phyloP scores from a whole-genome alignment of 108 stramenopile species.

The Skeletonema grethae region DNA sequence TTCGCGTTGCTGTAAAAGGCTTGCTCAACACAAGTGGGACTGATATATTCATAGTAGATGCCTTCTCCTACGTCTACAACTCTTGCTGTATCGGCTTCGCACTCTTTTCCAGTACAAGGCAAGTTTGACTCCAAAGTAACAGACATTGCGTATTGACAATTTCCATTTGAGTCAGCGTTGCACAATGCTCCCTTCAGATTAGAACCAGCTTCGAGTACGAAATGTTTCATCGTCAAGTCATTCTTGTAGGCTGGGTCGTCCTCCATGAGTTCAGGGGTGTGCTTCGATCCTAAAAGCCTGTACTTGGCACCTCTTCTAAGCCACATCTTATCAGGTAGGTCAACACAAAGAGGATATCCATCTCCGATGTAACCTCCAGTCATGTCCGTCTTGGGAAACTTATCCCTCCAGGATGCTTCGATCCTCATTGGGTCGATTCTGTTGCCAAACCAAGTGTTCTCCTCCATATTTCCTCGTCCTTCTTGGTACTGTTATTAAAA shows the following conservation, averaged over 20 bases:
- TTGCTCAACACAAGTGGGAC: slow-evolving; percentile 54
- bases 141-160: slow-evolving; percentile 10
- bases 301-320: slow-evolving; percentile 62
- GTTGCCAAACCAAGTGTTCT: slow-evolving; percentile 26
- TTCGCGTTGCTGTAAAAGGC: slow-evolving; percentile 58
- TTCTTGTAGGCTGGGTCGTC: slow-evolving; percentile 19
- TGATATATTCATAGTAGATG: slow-evolving; percentile 56
- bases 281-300: slow-evolving; percentile 52
- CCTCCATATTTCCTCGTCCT: slow-evolving; percentile 52
- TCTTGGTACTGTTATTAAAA: slow-evolving; percentile 14
- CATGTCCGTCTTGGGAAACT: slow-evolving; percentile 66
- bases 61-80: slow-evolving; percentile 45
- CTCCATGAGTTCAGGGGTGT: slow-evolving; percentile 17
- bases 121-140: slow-evolving; percentile 41
- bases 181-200: slow-evolving; percentile 26
- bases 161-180: slow-evolving; percentile 22
- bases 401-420: slow-evolving; percentile 49
- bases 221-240: slow-evolving; percentile 9
- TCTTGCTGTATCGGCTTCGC: slow-evolving; percentile 53
- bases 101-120: slow-evolving; percentile 49
- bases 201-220: slow-evolving; percentile 2
- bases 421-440: slow-evolving; percentile 64
- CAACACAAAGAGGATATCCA: slow-evolving; percentile 63
- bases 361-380: slow-evolving; percentile 67
- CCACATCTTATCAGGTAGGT: slow-evolving; percentile 58